phyloP scores from a whole-genome alignment of 257 asterid species.

The Paraleonurus japonicus region DNA sequence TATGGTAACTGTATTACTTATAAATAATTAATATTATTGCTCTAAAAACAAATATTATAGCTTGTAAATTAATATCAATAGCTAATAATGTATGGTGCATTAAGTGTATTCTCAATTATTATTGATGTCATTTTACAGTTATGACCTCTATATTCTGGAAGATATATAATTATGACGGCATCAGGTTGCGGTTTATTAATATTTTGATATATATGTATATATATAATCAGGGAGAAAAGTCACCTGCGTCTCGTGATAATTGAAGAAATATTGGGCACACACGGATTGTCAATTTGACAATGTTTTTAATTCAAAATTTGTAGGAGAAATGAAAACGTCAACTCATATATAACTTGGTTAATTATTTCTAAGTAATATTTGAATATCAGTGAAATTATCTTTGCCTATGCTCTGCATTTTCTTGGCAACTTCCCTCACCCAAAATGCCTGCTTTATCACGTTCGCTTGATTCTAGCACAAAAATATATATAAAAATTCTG shows the following conservation, averaged over 20 bases:
- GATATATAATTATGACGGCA: neutral
- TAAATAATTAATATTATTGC: no score
- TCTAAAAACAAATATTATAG: no score
- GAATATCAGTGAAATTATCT: neutral
- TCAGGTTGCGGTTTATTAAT: neutral
- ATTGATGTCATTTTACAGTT: neutral
- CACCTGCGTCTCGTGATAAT: neutral
- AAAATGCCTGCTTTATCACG: conserved; percentile 13
- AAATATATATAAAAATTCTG: neutral
- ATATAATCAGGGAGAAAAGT: neutral
- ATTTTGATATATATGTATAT: no score
- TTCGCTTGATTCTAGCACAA: conserved; percentile 1
- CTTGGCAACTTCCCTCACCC: conserved; percentile 28
- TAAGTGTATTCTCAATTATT: no score
- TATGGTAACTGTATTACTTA: no score
- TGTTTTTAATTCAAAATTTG: neutral
- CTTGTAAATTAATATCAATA: no score
- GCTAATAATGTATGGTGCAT: no score
- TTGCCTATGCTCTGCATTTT: conserved; percentile 12
- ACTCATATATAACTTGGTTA: neutral
- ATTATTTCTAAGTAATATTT: neutral
- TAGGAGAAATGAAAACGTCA: neutral
- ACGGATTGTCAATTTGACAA: neutral
- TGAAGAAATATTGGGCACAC: neutral
- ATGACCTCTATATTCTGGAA: neutral